Base-by-base conservation (phyloP, 139 green algal species). In the Coelastrella sp. region DNA sequence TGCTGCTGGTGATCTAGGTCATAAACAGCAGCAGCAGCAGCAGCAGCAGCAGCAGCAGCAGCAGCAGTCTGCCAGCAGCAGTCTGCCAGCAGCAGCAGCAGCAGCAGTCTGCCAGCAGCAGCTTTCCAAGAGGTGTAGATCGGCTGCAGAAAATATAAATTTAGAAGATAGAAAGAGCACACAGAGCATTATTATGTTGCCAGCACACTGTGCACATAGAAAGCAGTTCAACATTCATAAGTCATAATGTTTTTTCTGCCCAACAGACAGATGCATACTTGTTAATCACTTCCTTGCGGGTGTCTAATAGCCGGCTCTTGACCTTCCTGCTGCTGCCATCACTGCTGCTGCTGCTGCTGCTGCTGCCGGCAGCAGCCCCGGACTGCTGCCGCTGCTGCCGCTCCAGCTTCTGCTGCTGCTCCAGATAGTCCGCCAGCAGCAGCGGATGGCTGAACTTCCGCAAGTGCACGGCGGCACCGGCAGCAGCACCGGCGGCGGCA, bases 391-490 rank as follows among this genome's bases (percentile, higher is more conserved):
- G 75, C 35, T 87, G 74, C 78, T 88, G 87, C 22, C 82, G 90
- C 91, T 93, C 59, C 11, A 91, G 85, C 66, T 58, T 63, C 72
- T 90, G 93, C 74, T 91, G 91, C 14, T 90, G 17, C 12, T 92
- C 65, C 24, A 98, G 81, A 66, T 96, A 95, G 19, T 94, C 84
- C 0, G 89, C 96, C 82, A 95, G 91, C 92, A 98, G 92, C 93
- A 98, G 92, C 6, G 96, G 96, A 90, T 98, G 96, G 63, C 93
- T 88, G 22, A 97, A 87, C 19, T 85, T 78, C 7, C 91, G 84
- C 14, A 97, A 90, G 14, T 93, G 85, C 81, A 97, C 91, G 10
- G 85, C 85, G n/a, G 88, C 83, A 75, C 65, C 66, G 7, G 84
- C 84, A 88, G 84, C 84, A 88, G 68, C 68, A 25, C 49, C 84